A percentile compares a stretch with the other conserved stretches of the same genome.
These are phyloP conservation scores for Bipolaris victoriae DNA, from an alignment of 2,329 filamentous ascomycete species.

Conservation along the genomic window DNA sequence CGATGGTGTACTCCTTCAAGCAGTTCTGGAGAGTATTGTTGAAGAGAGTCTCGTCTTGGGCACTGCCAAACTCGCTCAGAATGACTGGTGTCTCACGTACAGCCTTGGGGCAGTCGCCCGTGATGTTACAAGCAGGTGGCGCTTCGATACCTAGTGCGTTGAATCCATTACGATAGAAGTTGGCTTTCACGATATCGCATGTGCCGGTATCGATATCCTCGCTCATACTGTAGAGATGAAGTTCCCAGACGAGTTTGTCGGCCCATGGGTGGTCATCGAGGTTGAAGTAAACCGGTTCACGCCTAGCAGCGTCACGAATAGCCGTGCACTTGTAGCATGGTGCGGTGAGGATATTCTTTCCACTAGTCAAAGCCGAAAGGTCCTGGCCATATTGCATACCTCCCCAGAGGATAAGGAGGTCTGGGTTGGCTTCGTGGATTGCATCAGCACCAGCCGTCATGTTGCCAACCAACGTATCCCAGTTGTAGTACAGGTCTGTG, in stretches of 20 bases:
- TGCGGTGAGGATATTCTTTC: constrained; percentile 46
- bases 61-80: constrained; percentile 47
- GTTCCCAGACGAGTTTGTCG: constrained; percentile 66
- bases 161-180: constrained; percentile 59
- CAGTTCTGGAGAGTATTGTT: constrained; percentile 57
- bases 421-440: constrained; percentile 60
- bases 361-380: constrained; percentile 51
- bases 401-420: constrained; percentile 62
- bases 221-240: constrained; percentile 60
- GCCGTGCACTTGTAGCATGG: constrained; percentile 51
- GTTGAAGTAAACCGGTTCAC: constrained; percentile 56
- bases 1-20: constrained; percentile 53
- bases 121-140: constrained; percentile 46
- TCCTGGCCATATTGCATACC: constrained; percentile 63
- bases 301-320: constrained; percentile 52
- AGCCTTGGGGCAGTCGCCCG: constrained; percentile 42
- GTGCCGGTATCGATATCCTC: constrained; percentile 52
- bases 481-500: constrained; percentile 39
- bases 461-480: constrained; percentile 46
- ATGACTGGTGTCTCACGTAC: constrained; percentile 47
- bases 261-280: constrained; percentile 55
- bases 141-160: constrained; percentile 52
- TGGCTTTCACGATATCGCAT: constrained; percentile 57
- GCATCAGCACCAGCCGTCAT: constrained; percentile 56
- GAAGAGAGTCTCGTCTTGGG: constrained; percentile 50